Base-by-base conservation (phyloP, 2,329 filamentous ascomycete genomes). In the Trichoderma breve region DNA sequence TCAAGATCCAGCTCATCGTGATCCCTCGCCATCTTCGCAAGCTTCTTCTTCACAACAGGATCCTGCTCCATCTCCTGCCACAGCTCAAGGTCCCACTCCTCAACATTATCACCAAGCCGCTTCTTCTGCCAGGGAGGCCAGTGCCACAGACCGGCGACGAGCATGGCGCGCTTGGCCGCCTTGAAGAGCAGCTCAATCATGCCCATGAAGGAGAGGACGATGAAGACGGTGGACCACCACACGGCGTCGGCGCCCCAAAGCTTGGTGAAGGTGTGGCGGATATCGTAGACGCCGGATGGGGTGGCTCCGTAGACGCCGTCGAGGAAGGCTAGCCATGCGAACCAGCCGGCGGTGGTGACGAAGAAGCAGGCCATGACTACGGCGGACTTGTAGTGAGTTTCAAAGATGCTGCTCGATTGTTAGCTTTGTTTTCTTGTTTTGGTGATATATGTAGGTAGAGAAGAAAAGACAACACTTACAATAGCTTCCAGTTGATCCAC, bases 401-500 rank as follows among this genome's bases (percentile, higher is more conserved):
- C 93, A 68, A 97, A 85, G 73, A 92, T 88, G 75, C 89, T 82
- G 75, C 12, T 58, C 12, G 26, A 11, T 4, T 71, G 80, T 76
- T 81, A 80, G 43, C 24, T 32, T 8, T 4, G 18, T 32, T 62
- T 62, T 34, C n/a, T 47, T 58, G 2, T 18, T 18, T 26, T 39
- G 30, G 28, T 60, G 28, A 32, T 6, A n/a, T n/a, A 9, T 15
- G 57, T 6, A 36, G 15, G 8, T 11, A 11, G 51, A 24, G 36
- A 21, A 18, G 21, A 28, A 62, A 53, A 39, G 70, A 6, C 18
- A 18, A n/a, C 6, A 86, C 88, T 83, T 82, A 90, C 86, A 95
- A 90, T 66, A 95, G 86, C 82, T 96, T 96, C 80, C 88, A 84
- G 76, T 91, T 92, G 80, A 94, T 93, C 81, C 93, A 86, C 32